Percentiles rank a stretch among this genome's conserved stretches.
These are phyloP conservation scores for Nelumbo lutea DNA, from an alignment of 164 flowering plant species.

Conservation along the genomic window DNA sequence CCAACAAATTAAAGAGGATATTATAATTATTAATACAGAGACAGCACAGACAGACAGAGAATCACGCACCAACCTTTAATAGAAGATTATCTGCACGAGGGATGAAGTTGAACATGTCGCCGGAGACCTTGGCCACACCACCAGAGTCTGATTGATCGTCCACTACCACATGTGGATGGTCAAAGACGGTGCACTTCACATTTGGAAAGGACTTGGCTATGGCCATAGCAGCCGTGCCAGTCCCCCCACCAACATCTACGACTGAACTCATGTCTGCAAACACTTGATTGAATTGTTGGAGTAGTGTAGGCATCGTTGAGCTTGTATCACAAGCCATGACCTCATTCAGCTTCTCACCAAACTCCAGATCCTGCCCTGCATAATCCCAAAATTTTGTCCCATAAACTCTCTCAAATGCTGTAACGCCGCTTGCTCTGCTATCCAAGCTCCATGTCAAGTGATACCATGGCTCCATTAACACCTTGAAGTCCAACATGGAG, in stretches of 20 bases:
- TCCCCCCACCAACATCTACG: constrained; percentile 5
- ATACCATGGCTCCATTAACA: neutral
- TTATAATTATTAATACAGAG: too few species aligned
- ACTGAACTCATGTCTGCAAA: neutral
- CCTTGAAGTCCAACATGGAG: neutral
- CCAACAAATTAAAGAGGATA: too few species aligned
- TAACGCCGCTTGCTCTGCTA: neutral
- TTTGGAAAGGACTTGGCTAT: neutral
- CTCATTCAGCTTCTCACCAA: neutral
- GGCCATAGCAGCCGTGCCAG: constrained; percentile 2
- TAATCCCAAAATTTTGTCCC: neutral
- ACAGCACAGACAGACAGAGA: neutral
- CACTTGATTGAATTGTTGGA: neutral
- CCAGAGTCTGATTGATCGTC: neutral
- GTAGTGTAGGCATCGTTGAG: neutral
- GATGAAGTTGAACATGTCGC: constrained; percentile 8
- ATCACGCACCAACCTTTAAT: neutral
- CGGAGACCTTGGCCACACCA: neutral
- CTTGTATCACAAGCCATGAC: constrained; percentile 4
- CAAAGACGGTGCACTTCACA: neutral
- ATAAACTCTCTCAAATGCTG: neutral
- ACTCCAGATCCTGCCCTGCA: neutral
- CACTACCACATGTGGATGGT: neutral
- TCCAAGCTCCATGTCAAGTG: neutral
- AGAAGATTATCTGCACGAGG: neutral